A percentile compares a stretch with the other conserved stretches of the same genome.
These are phyloP conservation scores for Ceriops tagal DNA, from an alignment of 345 rosid species.

Conservation along the genomic window DNA sequence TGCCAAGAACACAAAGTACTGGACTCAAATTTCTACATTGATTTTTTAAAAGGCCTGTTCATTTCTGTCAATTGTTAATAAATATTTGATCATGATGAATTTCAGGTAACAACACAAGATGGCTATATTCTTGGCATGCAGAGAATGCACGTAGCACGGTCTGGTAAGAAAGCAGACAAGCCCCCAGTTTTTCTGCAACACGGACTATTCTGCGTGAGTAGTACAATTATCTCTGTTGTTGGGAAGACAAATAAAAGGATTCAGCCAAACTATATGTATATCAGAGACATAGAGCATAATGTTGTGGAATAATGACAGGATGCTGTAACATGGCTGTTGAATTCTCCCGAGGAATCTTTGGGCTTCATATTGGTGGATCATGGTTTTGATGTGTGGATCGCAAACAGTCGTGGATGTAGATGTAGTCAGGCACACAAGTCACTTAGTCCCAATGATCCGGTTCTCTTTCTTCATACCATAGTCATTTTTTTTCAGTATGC, in stretches of 20 bases:
- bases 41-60: neutral
- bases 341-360: conserved; percentile 28
- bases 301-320: conserved; percentile 21
- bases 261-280: no score
- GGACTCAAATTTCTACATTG: neutral
- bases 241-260: neutral
- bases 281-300: no score
- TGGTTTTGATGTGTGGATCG: conserved; percentile 46
- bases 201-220: conserved; percentile 38
- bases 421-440: conserved; percentile 36
- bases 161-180: conserved; percentile 28
- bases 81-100: neutral
- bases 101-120: conserved; percentile 48
- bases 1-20: conserved; percentile 35
- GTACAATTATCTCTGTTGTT: neutral
- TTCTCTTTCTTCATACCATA: conserved; percentile 1
- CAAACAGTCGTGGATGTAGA: conserved; percentile 40
- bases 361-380: conserved; percentile 39
- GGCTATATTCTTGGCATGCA: conserved; percentile 49
- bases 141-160: conserved; percentile 33
- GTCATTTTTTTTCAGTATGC: neutral
- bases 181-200: conserved; percentile 56
- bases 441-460: conserved; percentile 28
- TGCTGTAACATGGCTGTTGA: conserved; percentile 36
- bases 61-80: neutral